Evolutionary conservation across 2,329 filamentous ascomycete genomes (phyloP).

Genomic region (Aspergillus pseudonomiae): DNA sequence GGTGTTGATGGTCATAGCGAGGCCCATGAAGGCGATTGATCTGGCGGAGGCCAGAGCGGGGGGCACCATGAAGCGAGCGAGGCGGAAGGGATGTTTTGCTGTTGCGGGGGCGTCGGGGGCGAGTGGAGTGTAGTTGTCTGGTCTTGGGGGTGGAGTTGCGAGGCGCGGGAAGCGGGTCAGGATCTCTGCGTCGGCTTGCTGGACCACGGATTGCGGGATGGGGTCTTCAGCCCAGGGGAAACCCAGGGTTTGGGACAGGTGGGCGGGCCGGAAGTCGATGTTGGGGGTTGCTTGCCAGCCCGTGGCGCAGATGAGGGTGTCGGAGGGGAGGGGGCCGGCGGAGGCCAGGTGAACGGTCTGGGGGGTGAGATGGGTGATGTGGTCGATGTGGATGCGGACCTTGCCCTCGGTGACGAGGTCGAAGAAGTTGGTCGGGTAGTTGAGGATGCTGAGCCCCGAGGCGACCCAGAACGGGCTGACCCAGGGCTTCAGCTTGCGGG

Average conservation of each 20-base stretch:
- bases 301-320: constrained; percentile 59
- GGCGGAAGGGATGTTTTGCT: constrained; percentile 50
- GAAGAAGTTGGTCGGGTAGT: constrained; percentile 62
- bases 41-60: constrained; percentile 43
- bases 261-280: constrained; percentile 52
- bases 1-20: constrained; percentile 51
- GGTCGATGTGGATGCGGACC: constrained; percentile 59
- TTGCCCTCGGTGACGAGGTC: constrained; percentile 56
- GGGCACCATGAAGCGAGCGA: constrained; percentile 53
- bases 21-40: constrained; percentile 54
- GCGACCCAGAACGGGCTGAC: constrained; percentile 57
- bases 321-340: constrained; percentile 52
- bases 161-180: constrained; percentile 55
- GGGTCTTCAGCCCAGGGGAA: constrained; percentile 45
- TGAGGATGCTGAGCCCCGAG: constrained; percentile 61
- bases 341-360: constrained; percentile 51
- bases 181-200: constrained; percentile 55
- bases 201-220: constrained; percentile 40
- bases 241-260: constrained; percentile 49
- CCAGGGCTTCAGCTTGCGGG: constrained; percentile 51
- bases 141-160: constrained; percentile 41
- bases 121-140: constrained; percentile 31
- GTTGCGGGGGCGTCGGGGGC: constrained; percentile 37
- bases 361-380: constrained; percentile 54
- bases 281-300: constrained; percentile 58